These are phyloP conservation scores for Aureobasidium sp. DNA, from an alignment of 2,329 filamentous ascomycete species.

Conservation along the genomic window DNA sequence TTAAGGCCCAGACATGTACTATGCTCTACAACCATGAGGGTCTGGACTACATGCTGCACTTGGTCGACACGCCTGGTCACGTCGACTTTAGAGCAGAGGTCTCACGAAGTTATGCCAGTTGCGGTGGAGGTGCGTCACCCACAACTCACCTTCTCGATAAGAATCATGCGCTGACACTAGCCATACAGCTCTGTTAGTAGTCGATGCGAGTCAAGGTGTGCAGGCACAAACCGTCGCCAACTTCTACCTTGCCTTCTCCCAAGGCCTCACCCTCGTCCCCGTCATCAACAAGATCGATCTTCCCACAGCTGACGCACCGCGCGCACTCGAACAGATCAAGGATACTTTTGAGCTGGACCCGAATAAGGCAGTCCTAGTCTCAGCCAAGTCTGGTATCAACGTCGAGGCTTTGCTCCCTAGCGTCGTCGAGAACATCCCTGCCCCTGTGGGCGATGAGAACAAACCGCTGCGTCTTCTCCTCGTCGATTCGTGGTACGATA, in stretches of 20 bases:
- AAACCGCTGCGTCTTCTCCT: constrained; percentile 86
- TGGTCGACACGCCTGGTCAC: constrained; percentile 97
- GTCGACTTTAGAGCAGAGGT: constrained; percentile 99
- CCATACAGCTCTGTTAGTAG: constrained; percentile 77
- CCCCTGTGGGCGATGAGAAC: constrained; percentile 75
- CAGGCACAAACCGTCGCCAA: constrained; percentile 99
- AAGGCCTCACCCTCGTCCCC: constrained; percentile 86
- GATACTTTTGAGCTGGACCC: constrained; percentile 90
- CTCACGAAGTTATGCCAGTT: constrained; percentile 94
- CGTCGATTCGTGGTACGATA: constrained; percentile 99
- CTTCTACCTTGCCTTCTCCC: constrained; percentile 97
- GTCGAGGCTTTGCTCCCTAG: constrained; percentile 85
- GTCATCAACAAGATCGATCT: constrained; percentile 99
- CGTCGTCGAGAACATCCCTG: constrained; percentile 87
- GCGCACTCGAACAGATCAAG: constrained; percentile 87
- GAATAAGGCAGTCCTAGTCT: constrained; percentile 79
- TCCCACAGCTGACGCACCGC: constrained; percentile 85
- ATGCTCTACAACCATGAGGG: constrained; percentile 95
- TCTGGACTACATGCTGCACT: constrained; percentile 90
- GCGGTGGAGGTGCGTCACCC: constrained; percentile 67
- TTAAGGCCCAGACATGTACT: constrained; percentile 98
- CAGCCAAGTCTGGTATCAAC: constrained; percentile 94
- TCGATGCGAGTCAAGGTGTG: constrained; percentile 96
- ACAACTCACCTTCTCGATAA: neutral
- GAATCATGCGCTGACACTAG: neutral